Conservation (phyloP, 2,329 filamentous ascomycete genomes). For the Fusarium sp. region DNA sequence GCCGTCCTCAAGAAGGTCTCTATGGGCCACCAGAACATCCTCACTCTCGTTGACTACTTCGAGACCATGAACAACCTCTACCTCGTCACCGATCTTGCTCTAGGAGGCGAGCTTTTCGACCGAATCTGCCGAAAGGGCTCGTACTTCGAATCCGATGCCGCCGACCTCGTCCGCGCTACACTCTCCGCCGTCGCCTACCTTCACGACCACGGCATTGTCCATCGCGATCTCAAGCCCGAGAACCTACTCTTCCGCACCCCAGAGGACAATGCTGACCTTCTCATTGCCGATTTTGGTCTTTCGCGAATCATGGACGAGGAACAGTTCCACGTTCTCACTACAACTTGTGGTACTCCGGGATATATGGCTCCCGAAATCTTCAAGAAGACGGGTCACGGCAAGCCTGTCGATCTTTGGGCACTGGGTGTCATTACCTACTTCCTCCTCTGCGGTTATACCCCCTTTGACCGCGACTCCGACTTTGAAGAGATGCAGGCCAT, state of each 20-base stretch:
- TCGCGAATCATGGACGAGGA: slow-evolving; percentile 99
- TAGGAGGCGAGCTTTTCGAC: slow-evolving; percentile 97
- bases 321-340: slow-evolving; percentile 96
- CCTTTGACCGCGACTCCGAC: slow-evolving; percentile 96
- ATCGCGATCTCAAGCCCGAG: slow-evolving; percentile 97
- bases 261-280: slow-evolving; percentile 95
- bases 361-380: slow-evolving; percentile 99
- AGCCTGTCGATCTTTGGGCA: slow-evolving; percentile 98
- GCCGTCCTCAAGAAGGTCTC: slow-evolving; percentile 98
- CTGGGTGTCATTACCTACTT: slow-evolving; percentile 99
- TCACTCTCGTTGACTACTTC: slow-evolving; percentile 98
- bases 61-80: slow-evolving; percentile 99
- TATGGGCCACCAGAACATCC: slow-evolving; percentile 98
- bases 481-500: slow-evolving; percentile 99
- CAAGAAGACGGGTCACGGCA: slow-evolving; percentile 97
- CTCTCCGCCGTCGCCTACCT: slow-evolving; percentile 98
- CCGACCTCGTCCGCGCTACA: slow-evolving; percentile 92
- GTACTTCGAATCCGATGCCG: slow-evolving; percentile 97
- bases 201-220: slow-evolving; percentile 98
- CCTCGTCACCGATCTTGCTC: slow-evolving; percentile 94
- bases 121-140: slow-evolving; percentile 98
- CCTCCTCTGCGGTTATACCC: slow-evolving; percentile 96
- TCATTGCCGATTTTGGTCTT: slow-evolving; percentile 97
- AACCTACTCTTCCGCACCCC: slow-evolving; percentile 97
- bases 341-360: slow-evolving; percentile 95